A percentile compares a stretch with the other conserved stretches of the same genome.
Evolutionary conservation across 2,329 filamentous ascomycete species (phyloP).

Genomic region (Aphanoascus verrucosus): DNA sequence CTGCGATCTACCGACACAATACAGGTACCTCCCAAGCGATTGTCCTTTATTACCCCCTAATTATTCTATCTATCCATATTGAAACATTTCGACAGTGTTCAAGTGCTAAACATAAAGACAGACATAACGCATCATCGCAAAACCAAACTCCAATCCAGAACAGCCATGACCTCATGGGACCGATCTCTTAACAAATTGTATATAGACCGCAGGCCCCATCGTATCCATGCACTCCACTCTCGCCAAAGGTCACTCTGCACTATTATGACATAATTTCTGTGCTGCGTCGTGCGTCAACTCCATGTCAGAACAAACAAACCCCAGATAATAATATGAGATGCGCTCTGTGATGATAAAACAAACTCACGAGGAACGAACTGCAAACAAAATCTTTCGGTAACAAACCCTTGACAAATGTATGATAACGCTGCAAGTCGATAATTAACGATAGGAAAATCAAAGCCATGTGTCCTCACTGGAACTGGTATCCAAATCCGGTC

Average conservation of each 20-base stretch:
- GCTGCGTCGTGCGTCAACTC: background rate
- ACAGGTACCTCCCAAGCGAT: background rate
- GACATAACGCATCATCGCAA: background rate
- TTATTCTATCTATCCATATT: background rate
- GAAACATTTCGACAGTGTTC: background rate
- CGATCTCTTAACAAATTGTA: background rate
- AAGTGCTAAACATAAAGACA: conserved; percentile 1
- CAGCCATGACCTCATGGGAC: conserved; percentile 1
- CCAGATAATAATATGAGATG: background rate
- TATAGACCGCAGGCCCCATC: background rate
- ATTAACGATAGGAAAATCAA: background rate
- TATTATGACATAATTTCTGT: conserved; percentile 1
- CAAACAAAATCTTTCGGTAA: background rate
- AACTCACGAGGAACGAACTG: background rate
- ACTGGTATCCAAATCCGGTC: conserved; percentile 19
- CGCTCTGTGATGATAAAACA: background rate
- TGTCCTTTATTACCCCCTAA: background rate
- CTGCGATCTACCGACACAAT: background rate
- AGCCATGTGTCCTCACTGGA: conserved; percentile 4
- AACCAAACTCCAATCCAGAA: background rate
- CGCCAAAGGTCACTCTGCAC: background rate
- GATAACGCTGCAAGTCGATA: background rate
- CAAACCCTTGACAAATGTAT: background rate
- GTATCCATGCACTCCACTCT: background rate
- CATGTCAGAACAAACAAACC: background rate